Evolutionary conservation across 805 yeast genomes (phyloP).

Genomic region (Schwanniomyces occidentalis): DNA sequence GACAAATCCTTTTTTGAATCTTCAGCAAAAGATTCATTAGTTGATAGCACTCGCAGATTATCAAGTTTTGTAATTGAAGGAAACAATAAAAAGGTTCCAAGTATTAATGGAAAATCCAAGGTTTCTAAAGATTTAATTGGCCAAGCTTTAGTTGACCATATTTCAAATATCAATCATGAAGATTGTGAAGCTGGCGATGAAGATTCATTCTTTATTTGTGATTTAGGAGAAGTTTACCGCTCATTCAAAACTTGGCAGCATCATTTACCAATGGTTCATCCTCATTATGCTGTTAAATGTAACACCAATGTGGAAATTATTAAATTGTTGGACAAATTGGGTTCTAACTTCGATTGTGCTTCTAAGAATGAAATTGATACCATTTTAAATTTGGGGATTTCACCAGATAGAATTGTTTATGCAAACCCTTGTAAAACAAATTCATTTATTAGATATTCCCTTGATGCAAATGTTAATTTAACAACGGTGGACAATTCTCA

Average conservation of each 20-base stretch:
- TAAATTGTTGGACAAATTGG: conserved; percentile 54
- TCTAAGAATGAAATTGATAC: conserved; percentile 78
- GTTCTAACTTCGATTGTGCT: conserved; percentile 90
- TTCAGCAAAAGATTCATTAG: background rate
- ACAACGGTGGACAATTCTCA: conserved; percentile 90
- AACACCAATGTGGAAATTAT: conserved; percentile 71
- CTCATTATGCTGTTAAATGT: conserved; percentile 95
- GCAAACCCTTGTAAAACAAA: conserved; percentile 95
- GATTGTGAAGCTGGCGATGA: conserved; percentile 74
- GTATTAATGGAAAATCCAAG: background rate
- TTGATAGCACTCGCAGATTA: conserved; percentile 1
- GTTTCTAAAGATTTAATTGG: conserved; percentile 24
- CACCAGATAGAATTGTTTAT: conserved; percentile 70
- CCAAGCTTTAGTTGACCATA: conserved; percentile 39
- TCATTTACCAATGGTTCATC: conserved; percentile 71
- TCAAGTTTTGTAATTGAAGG: background rate
- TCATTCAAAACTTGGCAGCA: conserved; percentile 63
- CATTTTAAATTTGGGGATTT: conserved; percentile 61
- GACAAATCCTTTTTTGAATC: conserved; percentile 8
- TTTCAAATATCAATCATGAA: conserved; percentile 51
- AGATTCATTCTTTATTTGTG: conserved; percentile 86
- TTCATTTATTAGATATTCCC: conserved; percentile 75
- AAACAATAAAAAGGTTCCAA: background rate
- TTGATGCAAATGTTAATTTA: conserved; percentile 52
- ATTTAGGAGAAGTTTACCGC: conserved; percentile 68